Base-by-base conservation (phyloP, 2,329 filamentous ascomycete genomes). In the Colletotrichum nymphaeae region DNA sequence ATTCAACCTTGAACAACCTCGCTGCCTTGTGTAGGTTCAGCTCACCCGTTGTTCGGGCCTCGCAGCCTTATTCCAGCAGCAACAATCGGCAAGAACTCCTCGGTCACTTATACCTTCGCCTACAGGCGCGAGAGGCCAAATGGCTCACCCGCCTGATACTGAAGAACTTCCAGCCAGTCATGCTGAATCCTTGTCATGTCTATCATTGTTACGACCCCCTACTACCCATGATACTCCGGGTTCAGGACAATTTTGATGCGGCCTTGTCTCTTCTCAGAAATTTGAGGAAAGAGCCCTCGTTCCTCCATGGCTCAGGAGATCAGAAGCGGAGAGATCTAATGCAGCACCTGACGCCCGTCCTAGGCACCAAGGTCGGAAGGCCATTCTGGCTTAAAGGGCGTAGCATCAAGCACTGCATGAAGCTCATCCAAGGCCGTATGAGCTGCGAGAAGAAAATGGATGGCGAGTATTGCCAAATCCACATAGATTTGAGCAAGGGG, bases 381-480 rank as follows among this genome's bases (percentile, higher is more conserved):
- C 90, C 92, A 52, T 83, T 85, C 1, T 94, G 91, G 87, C 82
- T 88, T 58, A 93, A 93, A 78, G 92, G 88, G 11, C 86, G 92
- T 63, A 93, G 91, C 75, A 93, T 96, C 76, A 92, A 94, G 72
- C 89, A 97, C 79, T 96, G 93, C 79, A 81, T 94, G 24, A 86
- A 91, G 22, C 89, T 96, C 85, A 85, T 88, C 2, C 86, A 85
- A 5, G 86, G 87, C 0, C 84, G 88, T 19, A 88, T 95, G 89
- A 94, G 92, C 71, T 88, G 95, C 28, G 94, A 97, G 80, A 87
- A 92, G 64, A 97, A 97, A 79, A 90, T 97, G 74, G 95, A 97
- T 77, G 95, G 94, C 14, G 95, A 98, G 81, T 98, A 97, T 76
- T 97, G 94, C 77, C 95, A 98, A 80, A 91, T 98, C 35, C 95